Percentiles rank a stretch among this genome's conserved stretches.
phyloP scores from a whole-genome alignment of 2,329 filamentous ascomycete species.

The Aureobasidium sp. region DNA sequence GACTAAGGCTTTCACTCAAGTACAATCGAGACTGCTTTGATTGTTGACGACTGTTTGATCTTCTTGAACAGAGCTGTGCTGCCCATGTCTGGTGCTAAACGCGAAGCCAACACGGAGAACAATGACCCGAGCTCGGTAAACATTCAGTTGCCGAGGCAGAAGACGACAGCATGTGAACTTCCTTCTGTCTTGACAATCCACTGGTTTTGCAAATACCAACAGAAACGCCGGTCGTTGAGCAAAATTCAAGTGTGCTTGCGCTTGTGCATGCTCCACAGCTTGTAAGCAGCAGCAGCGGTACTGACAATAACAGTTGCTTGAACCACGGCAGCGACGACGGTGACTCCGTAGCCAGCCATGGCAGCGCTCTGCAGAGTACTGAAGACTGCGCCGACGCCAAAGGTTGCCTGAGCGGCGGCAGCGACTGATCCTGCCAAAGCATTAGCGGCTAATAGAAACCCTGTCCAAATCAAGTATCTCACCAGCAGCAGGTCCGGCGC shows the following conservation, averaged over 20 bases:
- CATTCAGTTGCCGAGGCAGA: neutral
- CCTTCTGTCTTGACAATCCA: neutral
- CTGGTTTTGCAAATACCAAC: neutral
- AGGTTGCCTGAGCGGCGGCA: conserved; percentile 22
- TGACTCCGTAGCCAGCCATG: conserved; percentile 28
- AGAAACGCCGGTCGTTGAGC: neutral
- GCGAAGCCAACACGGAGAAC: neutral
- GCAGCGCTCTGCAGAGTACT: conserved; percentile 27
- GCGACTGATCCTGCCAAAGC: conserved; percentile 22
- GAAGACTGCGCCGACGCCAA: conserved; percentile 20
- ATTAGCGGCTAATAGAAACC: neutral
- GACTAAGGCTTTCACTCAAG: neutral
- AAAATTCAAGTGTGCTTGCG: neutral
- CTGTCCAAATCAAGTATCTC: neutral
- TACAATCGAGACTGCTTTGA: neutral
- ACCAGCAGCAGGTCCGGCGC: neutral
- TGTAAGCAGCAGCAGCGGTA: neutral
- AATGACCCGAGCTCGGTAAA: neutral
- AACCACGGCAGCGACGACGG: conserved; percentile 21
- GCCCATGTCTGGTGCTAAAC: neutral
- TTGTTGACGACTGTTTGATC: neutral
- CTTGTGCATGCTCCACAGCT: neutral
- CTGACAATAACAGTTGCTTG: conserved; percentile 14
- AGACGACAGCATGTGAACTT: conserved; percentile 4
- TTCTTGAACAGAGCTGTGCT: too few species aligned